These are phyloP conservation scores for Magnaporthiopsis incrustans DNA, from an alignment of 2,329 filamentous ascomycete genomes.

Conservation along the genomic window DNA sequence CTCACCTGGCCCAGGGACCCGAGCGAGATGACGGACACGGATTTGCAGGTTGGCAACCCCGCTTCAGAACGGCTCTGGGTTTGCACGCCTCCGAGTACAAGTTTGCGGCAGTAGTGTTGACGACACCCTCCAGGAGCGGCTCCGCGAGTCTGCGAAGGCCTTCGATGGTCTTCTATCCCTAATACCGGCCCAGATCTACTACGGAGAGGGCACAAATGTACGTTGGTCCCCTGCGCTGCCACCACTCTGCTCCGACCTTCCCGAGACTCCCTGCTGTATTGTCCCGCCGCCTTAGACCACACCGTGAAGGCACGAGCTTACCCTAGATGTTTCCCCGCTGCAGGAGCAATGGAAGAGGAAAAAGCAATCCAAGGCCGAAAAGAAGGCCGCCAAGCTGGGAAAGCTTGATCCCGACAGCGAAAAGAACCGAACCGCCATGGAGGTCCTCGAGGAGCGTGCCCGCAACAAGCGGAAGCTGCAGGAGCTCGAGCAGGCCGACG, in stretches of 20 bases:
- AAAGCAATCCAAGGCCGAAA: slow-evolving; percentile 91
- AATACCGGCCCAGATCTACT: slow-evolving; percentile 86
- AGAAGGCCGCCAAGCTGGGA: slow-evolving; percentile 45
- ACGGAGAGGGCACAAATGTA: slow-evolving; percentile 78
- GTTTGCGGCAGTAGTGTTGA: slow-evolving; percentile 6
- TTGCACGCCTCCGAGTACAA: neutral
- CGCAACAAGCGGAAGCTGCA: slow-evolving; percentile 74
- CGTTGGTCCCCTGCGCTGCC: slow-evolving; percentile 27
- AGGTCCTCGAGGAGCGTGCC: slow-evolving; percentile 77
- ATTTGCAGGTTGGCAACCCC: slow-evolving; percentile 14
- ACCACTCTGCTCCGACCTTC: neutral
- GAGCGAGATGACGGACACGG: slow-evolving; percentile 15
- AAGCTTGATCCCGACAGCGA: slow-evolving; percentile 88
- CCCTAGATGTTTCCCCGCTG: slow-evolving; percentile 8
- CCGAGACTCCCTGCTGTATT: neutral
- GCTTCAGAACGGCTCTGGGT: neutral
- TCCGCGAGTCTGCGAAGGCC: slow-evolving; percentile 57
- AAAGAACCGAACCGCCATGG: slow-evolving; percentile 73
- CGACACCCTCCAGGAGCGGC: slow-evolving; percentile 36
- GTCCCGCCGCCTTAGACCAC: neutral
- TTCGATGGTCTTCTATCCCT: slow-evolving; percentile 83
- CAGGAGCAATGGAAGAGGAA: slow-evolving; percentile 92
- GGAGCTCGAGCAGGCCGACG: slow-evolving; percentile 46
- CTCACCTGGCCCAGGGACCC: neutral
- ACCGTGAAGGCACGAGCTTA: neutral